A percentile compares a stretch with the other conserved stretches of the same genome.
These are phyloP conservation scores for Capsicum baccatum DNA, from an alignment of 257 asterid species.

Conservation along the genomic window DNA sequence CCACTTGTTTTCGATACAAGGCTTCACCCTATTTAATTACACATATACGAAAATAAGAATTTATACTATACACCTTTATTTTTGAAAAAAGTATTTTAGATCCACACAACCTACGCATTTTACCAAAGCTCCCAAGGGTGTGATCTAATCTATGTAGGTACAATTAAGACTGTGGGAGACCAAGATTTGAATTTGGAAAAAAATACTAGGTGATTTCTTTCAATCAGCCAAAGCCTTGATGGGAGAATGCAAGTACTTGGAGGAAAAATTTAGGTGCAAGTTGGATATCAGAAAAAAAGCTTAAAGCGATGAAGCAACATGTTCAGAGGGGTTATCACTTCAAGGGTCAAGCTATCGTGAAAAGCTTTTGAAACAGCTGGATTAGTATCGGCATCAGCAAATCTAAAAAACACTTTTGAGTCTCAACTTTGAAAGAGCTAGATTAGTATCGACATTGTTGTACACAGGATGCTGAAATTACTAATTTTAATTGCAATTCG, in stretches of 20 bases:
- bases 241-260: constrained; percentile 13
- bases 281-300: background rate
- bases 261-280: background rate
- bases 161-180: background rate
- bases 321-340: too few species aligned
- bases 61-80: background rate
- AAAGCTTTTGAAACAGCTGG: too few species aligned
- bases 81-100: background rate
- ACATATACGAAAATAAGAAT: background rate
- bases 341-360: too few species aligned
- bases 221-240: background rate
- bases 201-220: background rate
- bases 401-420: too few species aligned
- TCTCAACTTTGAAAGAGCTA: too few species aligned
- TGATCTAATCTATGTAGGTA: background rate
- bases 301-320: background rate
- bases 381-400: too few species aligned
- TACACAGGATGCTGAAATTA: too few species aligned
- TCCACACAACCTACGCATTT: background rate
- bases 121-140: constrained; percentile 17
- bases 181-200: background rate
- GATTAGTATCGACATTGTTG: too few species aligned
- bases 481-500: background rate
- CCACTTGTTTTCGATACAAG: background rate
- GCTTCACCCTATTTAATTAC: background rate